phyloP scores from a whole-genome alignment of 139 green algal species.

The Pleodorina starrii region DNA sequence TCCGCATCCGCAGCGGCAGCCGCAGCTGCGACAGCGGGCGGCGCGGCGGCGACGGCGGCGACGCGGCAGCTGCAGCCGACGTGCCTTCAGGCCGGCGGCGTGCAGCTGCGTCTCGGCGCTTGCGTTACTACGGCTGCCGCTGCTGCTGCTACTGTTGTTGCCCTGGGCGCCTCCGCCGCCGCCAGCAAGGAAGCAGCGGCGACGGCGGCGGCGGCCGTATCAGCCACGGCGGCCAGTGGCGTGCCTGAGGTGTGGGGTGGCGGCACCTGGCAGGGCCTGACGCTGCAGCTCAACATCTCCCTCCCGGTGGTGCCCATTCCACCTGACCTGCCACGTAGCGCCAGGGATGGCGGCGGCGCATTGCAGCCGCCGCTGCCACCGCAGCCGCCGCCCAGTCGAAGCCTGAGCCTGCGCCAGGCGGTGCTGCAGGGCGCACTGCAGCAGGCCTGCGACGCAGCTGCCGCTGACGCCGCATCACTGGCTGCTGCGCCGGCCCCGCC shows the following conservation, averaged over 20 bases:
- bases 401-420: neutral
- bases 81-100: neutral
- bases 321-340: neutral
- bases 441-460: neutral
- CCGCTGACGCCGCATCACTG: neutral
- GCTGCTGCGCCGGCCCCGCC: neutral
- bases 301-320: neutral
- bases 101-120: neutral
- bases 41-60: too few relatives aligned
- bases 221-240: too few relatives aligned
- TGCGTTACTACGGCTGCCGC: neutral
- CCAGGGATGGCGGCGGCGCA: neutral
- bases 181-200: neutral
- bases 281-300: neutral
- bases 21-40: neutral
- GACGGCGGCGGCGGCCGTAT: too few relatives aligned
- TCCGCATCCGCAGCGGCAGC: neutral
- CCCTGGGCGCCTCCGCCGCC: neutral
- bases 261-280: neutral
- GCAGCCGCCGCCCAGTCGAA: neutral
- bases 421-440: neutral
- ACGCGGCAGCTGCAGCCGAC: conserved; percentile 22
- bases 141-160: neutral
- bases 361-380: neutral
- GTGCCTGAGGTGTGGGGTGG: neutral